Conservation (phyloP, 768 basidiomycete genomes). For the Mycena epipterygia region DNA sequence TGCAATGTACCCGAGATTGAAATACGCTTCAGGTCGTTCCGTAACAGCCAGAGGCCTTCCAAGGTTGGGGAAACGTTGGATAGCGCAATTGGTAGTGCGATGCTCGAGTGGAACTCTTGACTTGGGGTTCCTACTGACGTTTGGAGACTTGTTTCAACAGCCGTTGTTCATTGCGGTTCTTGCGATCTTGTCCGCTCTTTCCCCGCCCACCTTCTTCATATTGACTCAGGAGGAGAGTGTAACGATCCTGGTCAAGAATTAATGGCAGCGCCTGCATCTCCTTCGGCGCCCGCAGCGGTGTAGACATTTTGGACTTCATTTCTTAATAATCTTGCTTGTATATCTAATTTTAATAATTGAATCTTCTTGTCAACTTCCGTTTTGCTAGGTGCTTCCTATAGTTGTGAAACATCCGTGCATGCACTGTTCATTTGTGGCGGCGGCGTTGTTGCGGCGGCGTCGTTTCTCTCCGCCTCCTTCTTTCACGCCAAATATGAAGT, state of each 20-base stretch:
- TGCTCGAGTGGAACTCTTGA: constrained; percentile 16
- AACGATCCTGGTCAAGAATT: constrained; percentile 1
- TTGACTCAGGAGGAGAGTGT: not conserved
- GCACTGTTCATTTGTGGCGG: no score
- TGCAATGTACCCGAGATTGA: not conserved
- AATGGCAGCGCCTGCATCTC: not conserved
- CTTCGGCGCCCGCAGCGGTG: no score
- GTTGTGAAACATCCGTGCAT: no score
- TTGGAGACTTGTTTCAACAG: constrained; percentile 4
- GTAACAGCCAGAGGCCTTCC: not conserved
- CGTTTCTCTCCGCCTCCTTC: no score
- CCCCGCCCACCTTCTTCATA: constrained; percentile 7
- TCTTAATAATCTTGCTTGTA: no score
- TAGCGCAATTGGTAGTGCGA: not conserved
- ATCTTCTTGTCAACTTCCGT: no score
- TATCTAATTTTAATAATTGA: no score
- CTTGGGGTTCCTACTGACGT: constrained; percentile 22
- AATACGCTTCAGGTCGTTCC: not conserved
- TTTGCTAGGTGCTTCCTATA: no score
- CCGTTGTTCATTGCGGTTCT: not conserved
- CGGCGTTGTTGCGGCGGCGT: no score
- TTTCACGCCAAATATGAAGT: no score
- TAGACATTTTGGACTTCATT: no score
- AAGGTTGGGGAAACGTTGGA: not conserved
- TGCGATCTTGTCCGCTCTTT: constrained; percentile 12